A percentile compares a stretch with the other conserved stretches of the same genome.
phyloP scores from a whole-genome alignment of 306 rosid genomes.

The Arachis hypogaea region DNA sequence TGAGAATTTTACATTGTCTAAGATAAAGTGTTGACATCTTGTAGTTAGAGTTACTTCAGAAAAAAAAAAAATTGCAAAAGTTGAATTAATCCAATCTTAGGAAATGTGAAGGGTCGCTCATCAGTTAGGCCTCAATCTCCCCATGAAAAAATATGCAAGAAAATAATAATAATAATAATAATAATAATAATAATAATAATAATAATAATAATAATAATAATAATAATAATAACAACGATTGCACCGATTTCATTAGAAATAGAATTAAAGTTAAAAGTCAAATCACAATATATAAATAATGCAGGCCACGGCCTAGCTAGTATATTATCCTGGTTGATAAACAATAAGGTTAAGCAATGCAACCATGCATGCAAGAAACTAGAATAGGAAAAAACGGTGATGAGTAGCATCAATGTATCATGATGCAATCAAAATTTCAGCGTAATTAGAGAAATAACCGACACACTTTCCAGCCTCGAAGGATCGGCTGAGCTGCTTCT shows the following conservation, averaged over 20 bases:
- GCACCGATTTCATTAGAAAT: not conserved
- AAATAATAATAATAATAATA: not conserved
- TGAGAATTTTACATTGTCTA: too few relatives aligned
- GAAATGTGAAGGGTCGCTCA: constrained; percentile 12
- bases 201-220: too few relatives aligned
- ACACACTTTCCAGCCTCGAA: not conserved
- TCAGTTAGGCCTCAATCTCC: not conserved
- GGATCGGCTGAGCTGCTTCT: not conserved
- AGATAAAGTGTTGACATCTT: too few relatives aligned
- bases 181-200: too few relatives aligned
- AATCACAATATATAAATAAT: not conserved
- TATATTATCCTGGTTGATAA: constrained; percentile 22
- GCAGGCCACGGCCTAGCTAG: constrained; percentile 23
- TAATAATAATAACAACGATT: too few relatives aligned
- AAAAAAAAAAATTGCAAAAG: too few relatives aligned
- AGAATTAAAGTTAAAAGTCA: constrained; percentile 4
- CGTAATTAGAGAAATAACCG: not conserved
- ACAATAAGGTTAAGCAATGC: not conserved
- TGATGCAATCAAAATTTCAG: not conserved
- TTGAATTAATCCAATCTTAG: not conserved
- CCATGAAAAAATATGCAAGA: not conserved
- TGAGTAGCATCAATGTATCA: not conserved
- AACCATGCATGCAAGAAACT: not conserved
- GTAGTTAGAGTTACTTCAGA: too few relatives aligned
- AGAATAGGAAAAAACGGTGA: not conserved